These are phyloP conservation scores for Ustilago loliicola DNA, from an alignment of 1,284 basidiomycete species.

Conservation along the genomic window DNA sequence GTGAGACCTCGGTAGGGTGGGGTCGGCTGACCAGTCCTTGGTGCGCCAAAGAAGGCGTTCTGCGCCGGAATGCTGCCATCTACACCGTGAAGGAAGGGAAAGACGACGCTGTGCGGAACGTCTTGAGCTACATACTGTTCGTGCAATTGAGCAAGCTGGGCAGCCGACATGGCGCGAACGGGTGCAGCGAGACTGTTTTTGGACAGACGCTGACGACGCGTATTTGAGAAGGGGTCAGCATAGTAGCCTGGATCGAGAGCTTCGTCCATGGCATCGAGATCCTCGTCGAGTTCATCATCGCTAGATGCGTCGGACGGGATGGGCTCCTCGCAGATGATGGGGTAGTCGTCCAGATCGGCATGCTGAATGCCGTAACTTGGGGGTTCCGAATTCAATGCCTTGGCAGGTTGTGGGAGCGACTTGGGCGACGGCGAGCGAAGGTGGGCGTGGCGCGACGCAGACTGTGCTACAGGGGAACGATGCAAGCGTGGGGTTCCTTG, in stretches of 20 bases:
- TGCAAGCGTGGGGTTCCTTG: conserved; percentile 31
- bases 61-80: conserved; percentile 62
- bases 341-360: conserved; percentile 54
- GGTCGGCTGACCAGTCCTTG: conserved; percentile 49
- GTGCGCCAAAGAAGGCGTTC: conserved; percentile 64
- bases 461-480: conserved; percentile 19
- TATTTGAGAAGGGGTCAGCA: not conserved
- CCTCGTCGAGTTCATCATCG: conserved; percentile 24
- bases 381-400: conserved; percentile 11
- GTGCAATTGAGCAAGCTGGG: conserved; percentile 58
- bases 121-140: conserved; percentile 56
- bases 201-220: conserved; percentile 10
- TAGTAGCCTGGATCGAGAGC: not conserved
- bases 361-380: conserved; percentile 53
- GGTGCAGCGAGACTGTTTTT: conserved; percentile 43
- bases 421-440: conserved; percentile 39
- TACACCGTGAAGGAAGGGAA: conserved; percentile 68
- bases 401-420: conserved; percentile 20
- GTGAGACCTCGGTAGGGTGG: conserved; percentile 67
- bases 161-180: conserved; percentile 60
- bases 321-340: conserved; percentile 47
- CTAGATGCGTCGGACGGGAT: conserved; percentile 22
- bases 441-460: conserved; percentile 11
- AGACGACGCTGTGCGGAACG: conserved; percentile 63
- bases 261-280: conserved; percentile 19